Base-by-base conservation (phyloP, 2,329 filamentous ascomycete genomes). In the Cercospora zeae-maydis region DNA sequence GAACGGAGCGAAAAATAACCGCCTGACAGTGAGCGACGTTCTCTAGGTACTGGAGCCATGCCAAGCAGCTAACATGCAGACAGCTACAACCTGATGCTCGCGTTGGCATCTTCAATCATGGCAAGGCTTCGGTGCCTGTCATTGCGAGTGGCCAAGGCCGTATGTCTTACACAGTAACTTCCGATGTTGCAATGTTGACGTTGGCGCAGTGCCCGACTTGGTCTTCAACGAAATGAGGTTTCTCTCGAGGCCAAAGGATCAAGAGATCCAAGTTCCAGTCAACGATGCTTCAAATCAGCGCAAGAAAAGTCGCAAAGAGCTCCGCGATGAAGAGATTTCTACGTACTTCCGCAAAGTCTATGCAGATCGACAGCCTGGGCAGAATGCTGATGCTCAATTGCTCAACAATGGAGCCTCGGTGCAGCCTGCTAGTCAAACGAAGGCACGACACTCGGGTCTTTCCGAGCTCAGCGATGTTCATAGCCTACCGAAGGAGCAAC, bases 161-260 rank as follows among this genome's bases (percentile, higher is more conserved):
- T 75, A 67, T 71, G 81, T 80, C 71, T 71, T 21, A 30, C 39
- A 27, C 33, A 54, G 54, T 60, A 61, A 59, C 61, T 66, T 66
- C 59, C 45, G 67, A 75, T 62, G 74, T 58, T 57, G 64, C 14
- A 37, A 55, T 34, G 52, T 67, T 71, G 58, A 71, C 37, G 11
- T 21, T 9, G n/a, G n/a, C 9, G 61, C 67, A 83, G 81, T 83
- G 56, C 81, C 81, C 30, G 80, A 83, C 70, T 75, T 82, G 42
- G 78, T 79, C 30, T 83, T 83, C 71, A 80, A 80, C 30, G 79
- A 82, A 67, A 80, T 82, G 78, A 78, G 75, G 24, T 83, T 82
- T 63, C 68, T 83, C 45, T 77, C 78, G 59, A 76, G 76, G 61
- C 71, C 61, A 66, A 77, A 62, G 61, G 68, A 68, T 42, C 59